These are phyloP conservation scores for Ballota nigra DNA, from an alignment of 257 asterid genomes.

Conservation along the genomic window DNA sequence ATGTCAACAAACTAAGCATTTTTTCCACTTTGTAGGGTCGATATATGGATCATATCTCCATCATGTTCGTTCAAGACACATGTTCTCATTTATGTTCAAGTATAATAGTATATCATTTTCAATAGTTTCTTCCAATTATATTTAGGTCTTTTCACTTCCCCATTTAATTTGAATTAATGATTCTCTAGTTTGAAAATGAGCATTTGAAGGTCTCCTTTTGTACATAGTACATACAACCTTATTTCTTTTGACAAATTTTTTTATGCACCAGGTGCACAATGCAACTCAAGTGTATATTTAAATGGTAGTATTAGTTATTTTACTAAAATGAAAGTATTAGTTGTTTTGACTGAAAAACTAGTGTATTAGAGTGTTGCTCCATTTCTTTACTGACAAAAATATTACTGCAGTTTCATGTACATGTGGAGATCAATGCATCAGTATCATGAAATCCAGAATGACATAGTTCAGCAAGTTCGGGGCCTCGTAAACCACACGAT, in stretches of 20 bases:
- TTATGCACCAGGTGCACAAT: too few relatives aligned
- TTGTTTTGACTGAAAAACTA: not conserved
- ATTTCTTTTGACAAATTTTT: not conserved
- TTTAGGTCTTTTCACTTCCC: too few relatives aligned
- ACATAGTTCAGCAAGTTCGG: constrained; percentile 85
- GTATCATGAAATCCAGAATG: constrained; percentile 71
- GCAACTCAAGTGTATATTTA: not conserved
- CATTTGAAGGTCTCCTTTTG: too few relatives aligned
- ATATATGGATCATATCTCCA: not conserved
- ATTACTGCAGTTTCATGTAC: constrained; percentile 76
- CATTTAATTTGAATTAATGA: too few relatives aligned
- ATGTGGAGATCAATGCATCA: constrained; percentile 97
- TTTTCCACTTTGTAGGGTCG: not conserved
- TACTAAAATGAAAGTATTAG: not conserved
- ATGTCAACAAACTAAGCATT: not conserved
- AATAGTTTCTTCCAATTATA: too few relatives aligned
- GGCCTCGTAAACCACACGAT: constrained; percentile 58
- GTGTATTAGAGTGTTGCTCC: not conserved
- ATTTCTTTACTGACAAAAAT: constrained; percentile 2
- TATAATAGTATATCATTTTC: too few relatives aligned
- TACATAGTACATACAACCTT: not conserved
- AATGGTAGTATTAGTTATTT: too few relatives aligned
- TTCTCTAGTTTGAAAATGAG: too few relatives aligned
- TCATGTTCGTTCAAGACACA: not conserved
- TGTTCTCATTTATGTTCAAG: not conserved